Base-by-base conservation (phyloP, 2,329 filamentous ascomycete species). In the Coleophoma eucalyptorum region DNA sequence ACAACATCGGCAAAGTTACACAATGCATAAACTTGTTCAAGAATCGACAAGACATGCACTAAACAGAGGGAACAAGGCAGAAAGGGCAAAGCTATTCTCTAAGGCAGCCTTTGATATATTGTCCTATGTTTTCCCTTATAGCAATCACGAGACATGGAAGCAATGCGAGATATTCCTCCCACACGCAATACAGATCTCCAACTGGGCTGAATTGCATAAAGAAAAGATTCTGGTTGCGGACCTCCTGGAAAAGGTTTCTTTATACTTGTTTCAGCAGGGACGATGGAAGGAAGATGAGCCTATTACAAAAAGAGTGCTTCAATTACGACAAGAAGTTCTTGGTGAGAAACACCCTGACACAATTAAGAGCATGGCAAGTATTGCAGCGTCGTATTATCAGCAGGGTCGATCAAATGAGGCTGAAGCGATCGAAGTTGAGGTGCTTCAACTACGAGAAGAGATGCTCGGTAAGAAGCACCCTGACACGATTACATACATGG, bases 161-260 rank as follows among this genome's bases (percentile, higher is more conserved):
- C 34, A 53, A 31, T 65, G 60, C 33, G 60, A 66, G 21, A 55
- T 50, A 49, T 66, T 67, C 41, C 37, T 67, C 12, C 49, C 56
- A 18, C 65, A 70, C 52, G 62, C 63, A 15, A 42, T 63, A 31
- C 57, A 49, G 35, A 55, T 57, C 16, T 55, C 50, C 7, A 48
- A 58, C 10, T 67, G 59, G 65, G n/a, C 20, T 34, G 37, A 55
- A 41, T 57, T 61, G 2, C 51, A 61, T 21, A 13, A 55, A 2
- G 54, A 60, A 49, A 46, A 43, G 12, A 15, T 52, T 54, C 15
- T 48, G 57, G 41, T 40, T 51, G 31, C 43, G 50, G 12, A 47
- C 50, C 38, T 51, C 48, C 2, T 21, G 15, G 5, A n/a, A n/a
- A n/a, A n/a, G n/a, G n/a, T n/a, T n/a, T n/a, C n/a, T n/a, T n/a